Base-by-base conservation (phyloP, 352 stramenopile genomes). In the Phytophthora cactorum region DNA sequence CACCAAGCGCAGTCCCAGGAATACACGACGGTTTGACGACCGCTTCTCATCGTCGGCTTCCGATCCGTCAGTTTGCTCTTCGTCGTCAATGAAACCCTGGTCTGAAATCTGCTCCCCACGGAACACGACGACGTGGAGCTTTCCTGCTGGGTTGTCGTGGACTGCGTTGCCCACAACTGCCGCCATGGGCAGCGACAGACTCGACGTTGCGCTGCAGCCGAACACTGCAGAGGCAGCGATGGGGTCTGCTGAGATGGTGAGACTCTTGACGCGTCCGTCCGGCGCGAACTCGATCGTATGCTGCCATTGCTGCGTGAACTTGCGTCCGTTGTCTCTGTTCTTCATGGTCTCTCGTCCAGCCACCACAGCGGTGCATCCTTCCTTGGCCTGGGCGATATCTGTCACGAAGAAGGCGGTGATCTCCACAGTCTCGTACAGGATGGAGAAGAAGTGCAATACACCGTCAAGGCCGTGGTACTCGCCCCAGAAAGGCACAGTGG, bases 271-370 rank as follows among this genome's bases (percentile, higher is more conserved):
- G 39, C 88, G 84, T 52, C 89, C 89, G 59, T 95, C 86, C 5
- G 87, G 85, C 3, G 87, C 86, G 55, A 96, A 96, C 59, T 95
- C 86, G 66, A 96, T 94, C 55, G 87, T 95, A 74, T 96, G 89
- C 57, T 95, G 86, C 89, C 89, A 96, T 52, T 95, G 87, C 74
- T 96, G 89, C 56, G 87, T 95, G 54, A 96, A 96, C 63, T 92
- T 95, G 61, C 89, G 86, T 31, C 84, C 83, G 52, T 95, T 96
- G 66, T 93, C 83, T 59, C 87, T 77, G 66, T 95, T 96, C 65
- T 93, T 93, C 87, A 96, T 95, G 15, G 89, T 96, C 61, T 96
- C 89, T 31, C 89, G 74, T 4, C 89, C 89, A 12, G 87, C 86
- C 0, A 96, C 87, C 5, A 96, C 87, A 0, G 89, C 89, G 4